Percentiles rank a stretch among this genome's conserved stretches.
Evolutionary conservation across 106 monocot species (phyloP).

Genomic region (Cymbidium sinense): DNA sequence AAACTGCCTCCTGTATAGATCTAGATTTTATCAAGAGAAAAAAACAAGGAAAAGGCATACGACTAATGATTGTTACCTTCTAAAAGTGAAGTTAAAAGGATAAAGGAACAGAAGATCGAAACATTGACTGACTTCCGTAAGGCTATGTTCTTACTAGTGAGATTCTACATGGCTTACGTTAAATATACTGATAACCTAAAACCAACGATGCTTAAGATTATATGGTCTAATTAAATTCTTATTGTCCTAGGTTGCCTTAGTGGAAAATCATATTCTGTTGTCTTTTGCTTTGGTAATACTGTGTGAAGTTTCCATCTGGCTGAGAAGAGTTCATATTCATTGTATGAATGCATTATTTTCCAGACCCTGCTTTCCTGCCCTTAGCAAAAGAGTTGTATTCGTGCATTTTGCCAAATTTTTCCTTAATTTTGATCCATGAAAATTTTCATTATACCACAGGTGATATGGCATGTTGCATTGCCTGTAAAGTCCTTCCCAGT

Average conservation of each 20-base stretch:
- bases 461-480: not conserved
- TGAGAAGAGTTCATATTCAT: not conserved
- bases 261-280: no score
- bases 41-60: no score
- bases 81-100: no score
- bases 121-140: no score
- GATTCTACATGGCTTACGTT: no score
- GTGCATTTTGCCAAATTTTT: not conserved
- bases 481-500: not conserved
- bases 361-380: not conserved
- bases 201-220: not conserved
- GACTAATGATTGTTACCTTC: no score
- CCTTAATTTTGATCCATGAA: not conserved
- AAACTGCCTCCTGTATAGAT: no score
- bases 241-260: no score
- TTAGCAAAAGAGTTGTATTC: not conserved
- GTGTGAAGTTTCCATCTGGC: not conserved
- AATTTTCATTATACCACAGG: not conserved
- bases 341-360: not conserved
- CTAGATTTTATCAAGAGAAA: no score
- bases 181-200: no score
- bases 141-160: no score
- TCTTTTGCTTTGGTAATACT: not conserved
- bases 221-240: not conserved
- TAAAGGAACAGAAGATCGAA: no score